Evolutionary conservation across 2,329 filamentous ascomycete species (phyloP), one percentile per base, ranked within the genome.

Genomic region (Westerdykella aurantiaca): DNA sequence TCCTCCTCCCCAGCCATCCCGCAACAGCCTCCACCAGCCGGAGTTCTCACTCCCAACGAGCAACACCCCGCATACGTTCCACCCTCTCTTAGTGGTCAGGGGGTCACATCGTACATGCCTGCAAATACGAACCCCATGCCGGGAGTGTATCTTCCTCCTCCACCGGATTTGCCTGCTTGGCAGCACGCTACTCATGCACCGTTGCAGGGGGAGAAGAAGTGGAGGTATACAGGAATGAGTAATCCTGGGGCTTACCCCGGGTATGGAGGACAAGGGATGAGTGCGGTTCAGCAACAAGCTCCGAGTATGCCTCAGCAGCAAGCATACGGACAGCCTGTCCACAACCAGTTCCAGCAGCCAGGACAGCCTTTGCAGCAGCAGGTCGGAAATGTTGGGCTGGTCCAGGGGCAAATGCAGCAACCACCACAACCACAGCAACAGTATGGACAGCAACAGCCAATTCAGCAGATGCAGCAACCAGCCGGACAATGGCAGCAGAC

Each of bases 111-210:
- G n/a, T 67, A 65, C 33, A 52, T 63, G 47, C 56, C 62, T 4
- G 52, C 51, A 13, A 65, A 67, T 14, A 58, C 61, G 5, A 66
- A 66, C 25, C 62, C 58, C n/a, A 52, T 60, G 48, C 58, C 63
- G 5, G 62, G 63, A 16, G 58, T 62, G 7, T 66, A 68, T 41
- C 53, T 61, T 2, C 62, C 64, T 50, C 63, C 64, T 5, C 61
- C 64, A 9, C 63, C 64, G 25, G 63, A 64, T 47, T 50, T 64
- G 31, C 60, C 63, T 22, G 61, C 61, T 31, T 68, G 64, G 66
- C 58, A 65, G 35, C 65, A 67, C 37, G 53, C 57, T n/a, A 57
- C 63, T 31, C 61, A 66, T 50, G 59, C 61, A 10, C 58, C 62
- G 9, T 45, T 59, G n/a, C 62, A 65, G 33, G 52, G 56, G 12